Base-by-base conservation (phyloP, 2,329 filamentous ascomycete species). In the Tolypocladium tundrense region DNA sequence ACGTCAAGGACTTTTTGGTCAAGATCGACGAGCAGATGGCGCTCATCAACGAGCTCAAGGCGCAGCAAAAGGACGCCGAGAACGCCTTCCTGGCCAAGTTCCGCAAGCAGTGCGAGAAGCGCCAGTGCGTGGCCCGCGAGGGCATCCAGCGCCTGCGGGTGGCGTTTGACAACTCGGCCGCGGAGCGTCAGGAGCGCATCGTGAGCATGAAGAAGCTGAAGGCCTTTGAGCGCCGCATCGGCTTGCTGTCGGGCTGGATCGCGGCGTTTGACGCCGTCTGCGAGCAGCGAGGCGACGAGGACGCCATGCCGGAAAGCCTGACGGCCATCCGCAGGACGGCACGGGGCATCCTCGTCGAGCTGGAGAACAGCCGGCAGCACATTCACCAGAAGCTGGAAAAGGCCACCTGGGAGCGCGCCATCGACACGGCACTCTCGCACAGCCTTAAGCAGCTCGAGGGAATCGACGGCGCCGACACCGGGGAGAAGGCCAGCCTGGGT, bases 11-110 rank as follows among this genome's bases (percentile, higher is more conserved):
- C 73, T 99, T 96, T 75, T 76, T 99, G 70, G 94, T 97, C 78
- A 97, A 97, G 81, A 99, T 99, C 67, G 93, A 99, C 69, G 94
- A 99, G 75, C 93, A 99, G 71, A 92, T 96, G 81, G 88, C 86
- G n/a, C 75, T 97, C 68, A 99, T 99, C 72, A 96, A 96, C 65
- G 92, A 97, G 70, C 83, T 99, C 57, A 91, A 94, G 75, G 88
- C 88, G 33, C 90, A 97, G 71, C 91, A 96, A 69, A 95, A 91
- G 70, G 90, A 97, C 58, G 87, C 87, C 5, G 94, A 97, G 69
- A 83, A 82, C 42, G 78, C 85, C 4, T 91, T 91, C 54, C 93
- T 93, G 65, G 80, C 83, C 65, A 97, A 97, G 68, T 96, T 97
- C 75, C 87, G 87, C 66, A 97, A 96, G 73, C 90, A 95, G 65